phyloP scores from a whole-genome alignment of 768 basidiomycete genomes.

The Naganishia randhawae region DNA sequence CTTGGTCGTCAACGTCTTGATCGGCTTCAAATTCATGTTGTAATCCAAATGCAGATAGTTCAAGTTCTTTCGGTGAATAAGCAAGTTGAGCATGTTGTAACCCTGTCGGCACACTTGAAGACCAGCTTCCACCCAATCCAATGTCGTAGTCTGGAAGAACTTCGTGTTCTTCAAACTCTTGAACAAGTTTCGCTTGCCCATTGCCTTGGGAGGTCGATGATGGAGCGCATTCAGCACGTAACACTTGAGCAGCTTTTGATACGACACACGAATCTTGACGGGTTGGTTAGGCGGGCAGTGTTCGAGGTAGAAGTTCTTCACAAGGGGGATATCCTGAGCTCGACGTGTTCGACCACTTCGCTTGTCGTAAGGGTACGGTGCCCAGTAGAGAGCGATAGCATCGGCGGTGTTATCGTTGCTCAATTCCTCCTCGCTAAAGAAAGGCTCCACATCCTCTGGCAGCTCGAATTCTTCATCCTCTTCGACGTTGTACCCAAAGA shows the following conservation, averaged over 20 bases:
- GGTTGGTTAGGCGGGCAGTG: slow-evolving; percentile 94
- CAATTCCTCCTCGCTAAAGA: slow-evolving; percentile 71
- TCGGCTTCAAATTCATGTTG: slow-evolving; percentile 96
- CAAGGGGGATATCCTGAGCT: slow-evolving; percentile 89
- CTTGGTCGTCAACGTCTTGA: slow-evolving; percentile 92
- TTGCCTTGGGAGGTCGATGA: slow-evolving; percentile 83
- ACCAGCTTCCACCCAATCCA: slow-evolving; percentile 99
- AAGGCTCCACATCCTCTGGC: slow-evolving; percentile 71
- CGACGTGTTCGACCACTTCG: slow-evolving; percentile 88
- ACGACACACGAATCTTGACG: slow-evolving; percentile 97
- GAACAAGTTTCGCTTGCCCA: slow-evolving; percentile 97
- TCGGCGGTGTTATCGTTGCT: slow-evolving; percentile 92
- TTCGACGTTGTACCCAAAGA: slow-evolving; percentile 75
- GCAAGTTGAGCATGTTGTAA: slow-evolving; percentile 97
- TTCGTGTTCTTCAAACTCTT: slow-evolving; percentile 83
- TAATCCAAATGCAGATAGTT: slow-evolving; percentile 95
- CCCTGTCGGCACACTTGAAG: slow-evolving; percentile 97
- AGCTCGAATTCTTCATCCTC: slow-evolving; percentile 74
- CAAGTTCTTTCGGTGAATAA: slow-evolving; percentile 97
- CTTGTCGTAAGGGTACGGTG: slow-evolving; percentile 89
- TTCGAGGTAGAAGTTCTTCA: slow-evolving; percentile 98
- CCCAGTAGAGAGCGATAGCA: slow-evolving; percentile 97
- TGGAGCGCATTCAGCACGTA: slow-evolving; percentile 92
- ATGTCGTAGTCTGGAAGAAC: slow-evolving; percentile 96
- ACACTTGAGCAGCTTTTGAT: slow-evolving; percentile 91